These are phyloP conservation scores for Porodaedalea pini DNA, from an alignment of 1,284 basidiomycete species.

Conservation along the genomic window DNA sequence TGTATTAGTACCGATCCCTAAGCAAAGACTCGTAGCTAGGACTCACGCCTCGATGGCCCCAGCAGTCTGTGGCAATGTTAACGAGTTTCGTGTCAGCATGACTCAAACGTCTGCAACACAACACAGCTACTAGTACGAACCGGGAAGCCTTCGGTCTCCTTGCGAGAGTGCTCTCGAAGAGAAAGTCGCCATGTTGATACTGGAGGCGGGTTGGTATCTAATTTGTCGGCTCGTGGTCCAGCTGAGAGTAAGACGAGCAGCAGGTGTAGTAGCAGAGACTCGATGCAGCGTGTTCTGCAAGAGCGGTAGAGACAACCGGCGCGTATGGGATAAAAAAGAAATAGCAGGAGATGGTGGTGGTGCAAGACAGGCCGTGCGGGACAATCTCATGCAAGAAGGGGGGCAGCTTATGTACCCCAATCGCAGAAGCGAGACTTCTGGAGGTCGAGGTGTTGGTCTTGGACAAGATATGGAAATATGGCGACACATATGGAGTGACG, in stretches of 20 bases:
- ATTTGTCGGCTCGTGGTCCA: neutral
- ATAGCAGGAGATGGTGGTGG: neutral
- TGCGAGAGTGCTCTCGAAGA: neutral
- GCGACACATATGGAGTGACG: neutral
- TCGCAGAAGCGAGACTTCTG: neutral
- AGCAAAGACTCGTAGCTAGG: neutral
- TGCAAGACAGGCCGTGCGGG: neutral
- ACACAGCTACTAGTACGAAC: constrained; percentile 6
- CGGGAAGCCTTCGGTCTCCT: constrained; percentile 13
- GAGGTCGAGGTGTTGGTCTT: neutral
- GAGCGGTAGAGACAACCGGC: neutral
- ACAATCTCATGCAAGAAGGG: neutral
- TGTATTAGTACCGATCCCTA: neutral
- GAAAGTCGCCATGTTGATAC: constrained; percentile 2
- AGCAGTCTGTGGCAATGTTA: constrained; percentile 59
- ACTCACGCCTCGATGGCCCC: constrained; percentile 92
- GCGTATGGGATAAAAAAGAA: neutral
- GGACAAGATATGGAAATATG: neutral
- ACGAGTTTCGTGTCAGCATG: neutral
- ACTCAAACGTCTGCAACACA: neutral
- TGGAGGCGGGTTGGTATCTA: neutral
- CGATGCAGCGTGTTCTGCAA: neutral
- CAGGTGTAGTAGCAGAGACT: too few species aligned
- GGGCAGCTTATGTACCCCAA: constrained; percentile 2
- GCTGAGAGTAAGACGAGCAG: neutral